Percentiles rank a stretch among this genome's conserved stretches.
Evolutionary conservation across 805 yeast genomes (phyloP).

Genomic region (Lipomyces japonicus): DNA sequence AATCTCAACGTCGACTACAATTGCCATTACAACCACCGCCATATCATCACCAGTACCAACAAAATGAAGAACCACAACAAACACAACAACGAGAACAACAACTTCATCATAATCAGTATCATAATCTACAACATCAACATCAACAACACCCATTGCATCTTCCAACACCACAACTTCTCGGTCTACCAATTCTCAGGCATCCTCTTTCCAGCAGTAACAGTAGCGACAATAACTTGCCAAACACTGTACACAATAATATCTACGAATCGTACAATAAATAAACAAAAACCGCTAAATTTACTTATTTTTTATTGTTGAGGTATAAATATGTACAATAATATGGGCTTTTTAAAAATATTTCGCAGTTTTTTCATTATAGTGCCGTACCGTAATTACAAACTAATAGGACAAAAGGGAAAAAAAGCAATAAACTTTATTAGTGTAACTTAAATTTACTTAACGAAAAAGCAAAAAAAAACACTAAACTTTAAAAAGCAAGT

Average conservation of each 20-base stretch:
- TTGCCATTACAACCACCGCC: background rate
- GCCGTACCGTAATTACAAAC: no score
- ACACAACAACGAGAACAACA: background rate
- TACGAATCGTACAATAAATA: background rate
- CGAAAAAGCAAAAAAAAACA: no score
- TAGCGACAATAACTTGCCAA: background rate
- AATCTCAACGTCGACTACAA: background rate
- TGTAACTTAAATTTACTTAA: no score
- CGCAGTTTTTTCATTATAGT: no score
- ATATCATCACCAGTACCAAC: background rate
- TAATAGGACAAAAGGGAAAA: no score
- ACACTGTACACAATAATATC: background rate
- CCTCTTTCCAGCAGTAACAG: background rate
- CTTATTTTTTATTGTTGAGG: background rate
- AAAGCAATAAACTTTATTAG: no score
- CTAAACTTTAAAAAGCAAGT: no score
- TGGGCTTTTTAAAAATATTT: no score
- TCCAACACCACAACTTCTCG: background rate
- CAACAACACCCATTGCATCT: constrained; percentile 2
- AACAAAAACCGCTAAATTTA: background rate
- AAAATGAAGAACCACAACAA: constrained; percentile 1
- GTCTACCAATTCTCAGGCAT: background rate
- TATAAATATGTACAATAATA: background rate
- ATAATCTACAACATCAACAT: background rate
- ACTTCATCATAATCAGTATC: constrained; percentile 1